These are phyloP conservation scores for Chlamydomonas schloesseri DNA, from an alignment of 139 green algal genomes.

Conservation along the genomic window DNA sequence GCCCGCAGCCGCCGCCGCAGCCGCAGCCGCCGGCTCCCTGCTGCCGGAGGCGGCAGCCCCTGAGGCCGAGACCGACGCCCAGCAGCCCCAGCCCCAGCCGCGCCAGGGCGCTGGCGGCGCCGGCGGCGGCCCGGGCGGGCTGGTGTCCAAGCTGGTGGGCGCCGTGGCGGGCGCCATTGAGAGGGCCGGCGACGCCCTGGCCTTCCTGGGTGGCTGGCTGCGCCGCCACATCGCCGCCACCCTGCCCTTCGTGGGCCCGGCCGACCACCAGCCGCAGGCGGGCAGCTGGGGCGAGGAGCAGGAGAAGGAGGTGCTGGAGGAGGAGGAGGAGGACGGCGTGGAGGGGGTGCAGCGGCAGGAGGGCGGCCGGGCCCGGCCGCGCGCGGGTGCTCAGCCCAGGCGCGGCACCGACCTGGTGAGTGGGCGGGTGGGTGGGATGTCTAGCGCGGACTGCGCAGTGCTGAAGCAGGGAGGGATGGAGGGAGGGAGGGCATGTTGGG, in stretches of 20 bases:
- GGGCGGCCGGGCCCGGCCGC: not conserved
- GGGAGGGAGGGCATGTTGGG: no score
- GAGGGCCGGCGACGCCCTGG: conserved; percentile 14
- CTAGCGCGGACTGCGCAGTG: no score
- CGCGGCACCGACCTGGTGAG: not conserved
- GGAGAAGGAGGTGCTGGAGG: not conserved
- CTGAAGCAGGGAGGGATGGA: no score
- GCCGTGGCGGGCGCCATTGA: not conserved
- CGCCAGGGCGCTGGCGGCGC: no score
- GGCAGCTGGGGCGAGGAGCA: not conserved
- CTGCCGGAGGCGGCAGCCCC: no score
- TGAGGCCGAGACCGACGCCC: no score
- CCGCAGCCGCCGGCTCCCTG: not conserved
- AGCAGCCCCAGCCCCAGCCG: no score
- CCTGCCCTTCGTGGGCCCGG: not conserved
- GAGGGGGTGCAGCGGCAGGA: not conserved
- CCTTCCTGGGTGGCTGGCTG: conserved; percentile 23
- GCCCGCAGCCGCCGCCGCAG: not conserved
- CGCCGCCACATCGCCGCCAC: not conserved
- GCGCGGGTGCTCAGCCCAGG: not conserved
- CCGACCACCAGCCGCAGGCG: not conserved
- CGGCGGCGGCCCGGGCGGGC: not conserved
- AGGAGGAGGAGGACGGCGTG: not conserved
- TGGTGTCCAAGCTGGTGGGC: conserved; percentile 1
- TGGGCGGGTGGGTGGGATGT: not conserved